These are phyloP conservation scores for Neurospora hispaniola DNA, from an alignment of 495 filamentous ascomycete genomes.

Conservation along the genomic window DNA sequence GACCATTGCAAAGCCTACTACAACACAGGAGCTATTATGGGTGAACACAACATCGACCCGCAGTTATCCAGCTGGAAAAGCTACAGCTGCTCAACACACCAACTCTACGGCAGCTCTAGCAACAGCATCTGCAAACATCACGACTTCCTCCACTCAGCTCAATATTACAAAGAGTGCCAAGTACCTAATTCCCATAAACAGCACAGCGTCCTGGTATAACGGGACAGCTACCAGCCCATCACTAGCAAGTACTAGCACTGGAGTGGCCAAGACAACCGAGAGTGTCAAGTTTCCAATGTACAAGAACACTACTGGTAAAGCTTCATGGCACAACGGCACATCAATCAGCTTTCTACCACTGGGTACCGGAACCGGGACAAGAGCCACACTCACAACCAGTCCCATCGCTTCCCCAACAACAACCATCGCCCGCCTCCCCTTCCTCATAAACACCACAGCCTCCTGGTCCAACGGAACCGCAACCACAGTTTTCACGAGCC, in stretches of 20 bases:
- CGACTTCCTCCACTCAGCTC: not conserved
- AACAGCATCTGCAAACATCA: not conserved
- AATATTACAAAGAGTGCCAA: not conserved
- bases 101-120: not conserved
- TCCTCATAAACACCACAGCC: not conserved
- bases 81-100: accelerated
- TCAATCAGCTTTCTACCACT: not conserved
- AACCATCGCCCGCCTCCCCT: not conserved
- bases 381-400: not conserved
- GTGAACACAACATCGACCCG: not conserved
- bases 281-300: not conserved
- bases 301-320: not conserved
- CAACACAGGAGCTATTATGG: not conserved
- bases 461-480: conserved; percentile 4
- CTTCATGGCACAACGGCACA: not conserved
- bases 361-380: not conserved
- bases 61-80: not conserved
- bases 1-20: not conserved
- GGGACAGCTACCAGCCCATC: not conserved
- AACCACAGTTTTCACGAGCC: not conserved
- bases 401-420: not conserved
- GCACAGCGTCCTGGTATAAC: not conserved
- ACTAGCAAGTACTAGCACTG: not conserved
- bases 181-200: not conserved
- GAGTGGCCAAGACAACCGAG: not conserved